These are phyloP conservation scores for Neurospora tetraspora DNA, from an alignment of 495 filamentous ascomycete genomes.

Conservation along the genomic window DNA sequence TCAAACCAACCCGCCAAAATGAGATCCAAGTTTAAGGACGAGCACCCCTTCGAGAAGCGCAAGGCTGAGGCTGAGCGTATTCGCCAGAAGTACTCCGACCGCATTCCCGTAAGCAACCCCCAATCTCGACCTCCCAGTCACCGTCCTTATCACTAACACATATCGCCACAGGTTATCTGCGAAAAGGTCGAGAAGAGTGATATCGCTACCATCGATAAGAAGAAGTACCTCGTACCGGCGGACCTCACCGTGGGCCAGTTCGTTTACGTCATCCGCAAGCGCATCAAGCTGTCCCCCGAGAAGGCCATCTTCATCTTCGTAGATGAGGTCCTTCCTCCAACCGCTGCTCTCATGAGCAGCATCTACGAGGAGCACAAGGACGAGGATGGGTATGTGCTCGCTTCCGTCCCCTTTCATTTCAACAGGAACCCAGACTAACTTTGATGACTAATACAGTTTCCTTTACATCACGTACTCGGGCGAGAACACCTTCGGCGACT, in stretches of 20 bases:
- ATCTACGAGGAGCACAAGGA: conserved; percentile 99
- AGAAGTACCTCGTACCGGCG: conserved; percentile 98
- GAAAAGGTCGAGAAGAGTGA: conserved; percentile 99
- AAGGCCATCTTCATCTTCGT: conserved; percentile 99
- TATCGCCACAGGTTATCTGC: conserved; percentile 73
- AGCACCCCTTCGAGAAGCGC: conserved; percentile 99
- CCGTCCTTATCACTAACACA: conserved; percentile 8
- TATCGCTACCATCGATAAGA: conserved; percentile 99
- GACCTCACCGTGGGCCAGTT: conserved; percentile 99
- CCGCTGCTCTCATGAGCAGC: conserved; percentile 95
- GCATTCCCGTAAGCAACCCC: conserved; percentile 76
- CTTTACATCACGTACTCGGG: conserved; percentile 79
- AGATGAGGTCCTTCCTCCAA: conserved; percentile 94
- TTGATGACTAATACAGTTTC: conserved; percentile 25
- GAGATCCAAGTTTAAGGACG: conserved; percentile 99
- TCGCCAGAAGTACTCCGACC: conserved; percentile 96
- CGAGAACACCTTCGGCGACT: conserved; percentile 93
- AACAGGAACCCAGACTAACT: conserved; percentile 6
- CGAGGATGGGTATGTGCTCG: conserved; percentile 51
- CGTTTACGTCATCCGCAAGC: conserved; percentile 99
- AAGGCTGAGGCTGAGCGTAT: conserved; percentile 99
- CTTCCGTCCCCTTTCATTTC: neutral
- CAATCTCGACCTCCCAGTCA: neutral
- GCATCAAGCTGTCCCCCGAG: conserved; percentile 98
- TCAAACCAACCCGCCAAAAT: conserved; percentile 45